A percentile compares a stretch with the other conserved stretches of the same genome.
Evolutionary conservation across 192 early-diverging fungal genomes (phyloP).

Genomic region (Backusella tuberculispora): DNA sequence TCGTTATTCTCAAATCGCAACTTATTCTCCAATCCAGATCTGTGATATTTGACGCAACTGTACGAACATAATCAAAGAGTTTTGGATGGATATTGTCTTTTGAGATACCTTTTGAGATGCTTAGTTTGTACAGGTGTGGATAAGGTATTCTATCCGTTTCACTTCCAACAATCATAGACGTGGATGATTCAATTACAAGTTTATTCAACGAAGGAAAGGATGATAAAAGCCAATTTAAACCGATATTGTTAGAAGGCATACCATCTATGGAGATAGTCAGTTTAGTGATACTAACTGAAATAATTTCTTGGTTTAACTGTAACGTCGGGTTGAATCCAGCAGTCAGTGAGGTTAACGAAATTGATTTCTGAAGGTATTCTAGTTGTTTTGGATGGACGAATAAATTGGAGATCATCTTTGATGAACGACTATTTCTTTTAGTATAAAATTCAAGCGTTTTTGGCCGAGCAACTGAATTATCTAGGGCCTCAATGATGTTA

Average conservation of each 20-base stretch:
- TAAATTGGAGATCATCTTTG: background rate
- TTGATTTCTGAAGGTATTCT: background rate
- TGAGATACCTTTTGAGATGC: no score
- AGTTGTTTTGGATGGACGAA: background rate
- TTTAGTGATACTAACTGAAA: background rate
- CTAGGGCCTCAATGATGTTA: background rate
- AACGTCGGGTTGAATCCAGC: background rate
- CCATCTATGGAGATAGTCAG: background rate
- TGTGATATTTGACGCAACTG: no score
- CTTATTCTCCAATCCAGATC: no score
- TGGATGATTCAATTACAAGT: background rate
- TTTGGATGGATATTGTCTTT: no score
- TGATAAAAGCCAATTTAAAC: background rate
- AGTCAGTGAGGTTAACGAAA: background rate
- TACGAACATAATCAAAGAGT: no score
- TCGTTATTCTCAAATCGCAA: no score
- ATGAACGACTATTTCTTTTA: background rate
- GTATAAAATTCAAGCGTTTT: background rate
- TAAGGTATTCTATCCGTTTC: background rate
- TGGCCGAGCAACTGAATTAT: background rate
- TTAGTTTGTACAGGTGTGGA: no score
- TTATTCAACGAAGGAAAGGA: background rate
- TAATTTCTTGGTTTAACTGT: background rate
- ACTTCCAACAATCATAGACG: background rate
- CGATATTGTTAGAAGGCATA: background rate